These are phyloP conservation scores for Salix koriyanagi DNA, from an alignment of 345 rosid species.

Conservation along the genomic window DNA sequence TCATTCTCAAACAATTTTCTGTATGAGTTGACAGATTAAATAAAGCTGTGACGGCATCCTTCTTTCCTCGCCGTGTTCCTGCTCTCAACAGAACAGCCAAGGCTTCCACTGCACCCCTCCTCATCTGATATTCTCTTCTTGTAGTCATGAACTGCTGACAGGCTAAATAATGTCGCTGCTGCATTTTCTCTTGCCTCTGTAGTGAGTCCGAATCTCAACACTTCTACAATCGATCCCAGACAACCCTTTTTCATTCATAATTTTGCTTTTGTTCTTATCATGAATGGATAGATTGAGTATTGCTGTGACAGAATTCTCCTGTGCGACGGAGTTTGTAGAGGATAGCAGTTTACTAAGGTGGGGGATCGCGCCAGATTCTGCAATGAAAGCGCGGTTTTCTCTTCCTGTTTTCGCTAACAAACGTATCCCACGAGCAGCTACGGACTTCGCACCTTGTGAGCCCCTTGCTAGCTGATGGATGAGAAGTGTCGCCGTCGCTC, in stretches of 20 bases:
- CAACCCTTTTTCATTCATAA: constrained; percentile 78
- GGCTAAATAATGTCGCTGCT: constrained; percentile 87
- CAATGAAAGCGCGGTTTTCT: constrained; percentile 79
- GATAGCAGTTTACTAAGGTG: too few relatives aligned
- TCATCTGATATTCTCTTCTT: constrained; percentile 78
- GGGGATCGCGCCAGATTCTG: constrained; percentile 69
- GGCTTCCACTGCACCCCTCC: constrained; percentile 66
- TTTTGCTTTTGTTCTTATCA: constrained; percentile 74
- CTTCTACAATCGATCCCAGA: constrained; percentile 63
- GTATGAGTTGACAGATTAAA: constrained; percentile 81
- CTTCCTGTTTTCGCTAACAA: constrained; percentile 81
- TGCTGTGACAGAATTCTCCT: too few relatives aligned
- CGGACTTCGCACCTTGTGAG: constrained; percentile 53
- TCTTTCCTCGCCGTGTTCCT: constrained; percentile 86
- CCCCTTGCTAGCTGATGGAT: constrained; percentile 63
- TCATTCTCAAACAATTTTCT: constrained; percentile 73
- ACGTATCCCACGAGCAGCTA: constrained; percentile 80
- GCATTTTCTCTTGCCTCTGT: constrained; percentile 90
- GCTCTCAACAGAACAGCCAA: constrained; percentile 56
- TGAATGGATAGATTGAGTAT: constrained; percentile 43
- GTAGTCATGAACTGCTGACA: constrained; percentile 84
- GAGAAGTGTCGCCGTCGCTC: constrained; percentile 67
- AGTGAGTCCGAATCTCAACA: constrained; percentile 64
- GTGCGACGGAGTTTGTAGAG: too few relatives aligned
- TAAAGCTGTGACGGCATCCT: constrained; percentile 89